These are phyloP conservation scores for Malassezia japonica DNA, from an alignment of 1,284 basidiomycete species.

Conservation along the genomic window DNA sequence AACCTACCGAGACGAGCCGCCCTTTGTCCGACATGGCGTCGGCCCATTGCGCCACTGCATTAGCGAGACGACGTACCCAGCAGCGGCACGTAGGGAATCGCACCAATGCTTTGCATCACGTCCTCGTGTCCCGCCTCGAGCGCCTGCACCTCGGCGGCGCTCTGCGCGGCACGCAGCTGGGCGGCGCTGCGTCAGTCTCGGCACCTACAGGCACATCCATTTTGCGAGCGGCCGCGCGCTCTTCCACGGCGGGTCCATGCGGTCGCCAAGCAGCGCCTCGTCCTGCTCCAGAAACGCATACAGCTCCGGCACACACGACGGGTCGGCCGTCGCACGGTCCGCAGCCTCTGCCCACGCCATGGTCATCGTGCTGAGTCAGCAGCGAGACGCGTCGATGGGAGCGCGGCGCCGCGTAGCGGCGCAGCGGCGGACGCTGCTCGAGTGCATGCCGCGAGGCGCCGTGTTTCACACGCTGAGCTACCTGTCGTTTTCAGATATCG, in stretches of 20 bases:
- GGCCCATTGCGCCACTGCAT: slow-evolving; percentile 3
- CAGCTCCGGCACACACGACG: neutral
- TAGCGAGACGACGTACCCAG: too few species aligned
- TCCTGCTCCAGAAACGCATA: neutral
- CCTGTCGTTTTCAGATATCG: slow-evolving; percentile 25
- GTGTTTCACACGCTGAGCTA: slow-evolving; percentile 28
- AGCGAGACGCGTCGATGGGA: neutral
- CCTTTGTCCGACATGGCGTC: neutral
- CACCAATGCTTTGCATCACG: too few species aligned
- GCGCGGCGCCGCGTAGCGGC: neutral
- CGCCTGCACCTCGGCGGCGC: neutral
- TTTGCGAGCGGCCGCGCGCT: neutral
- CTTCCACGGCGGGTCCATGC: neutral
- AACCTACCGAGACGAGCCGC: neutral
- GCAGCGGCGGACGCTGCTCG: slow-evolving; percentile 28
- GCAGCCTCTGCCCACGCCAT: neutral
- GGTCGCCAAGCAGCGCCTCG: neutral
- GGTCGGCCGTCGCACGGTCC: neutral
- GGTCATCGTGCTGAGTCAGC: slow-evolving; percentile 1
- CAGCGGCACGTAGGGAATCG: too few species aligned
- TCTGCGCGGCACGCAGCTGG: neutral
- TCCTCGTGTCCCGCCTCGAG: neutral
- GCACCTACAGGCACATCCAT: neutral
- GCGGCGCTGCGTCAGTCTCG: neutral
- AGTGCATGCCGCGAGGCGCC: slow-evolving; percentile 32